Percentiles rank a stretch among this genome's conserved stretches.
phyloP scores from a whole-genome alignment of 2,329 filamentous ascomycete species.

The Penicillium sclerotiorum region DNA sequence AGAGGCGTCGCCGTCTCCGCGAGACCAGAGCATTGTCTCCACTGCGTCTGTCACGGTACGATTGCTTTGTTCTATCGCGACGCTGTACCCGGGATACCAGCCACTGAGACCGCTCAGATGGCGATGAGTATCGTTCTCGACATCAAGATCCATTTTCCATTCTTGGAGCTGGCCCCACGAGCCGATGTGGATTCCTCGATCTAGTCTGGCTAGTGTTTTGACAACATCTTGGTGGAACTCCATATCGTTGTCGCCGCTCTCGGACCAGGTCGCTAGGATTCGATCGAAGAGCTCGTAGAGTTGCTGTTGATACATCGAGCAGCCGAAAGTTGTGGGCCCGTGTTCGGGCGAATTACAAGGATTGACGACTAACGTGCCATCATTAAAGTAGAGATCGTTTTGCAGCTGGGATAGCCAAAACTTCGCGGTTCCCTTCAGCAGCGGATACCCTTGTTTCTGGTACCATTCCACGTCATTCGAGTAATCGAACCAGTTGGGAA shows the following conservation, averaged over 20 bases:
- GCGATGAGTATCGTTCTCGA: constrained; percentile 51
- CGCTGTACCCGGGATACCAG: constrained; percentile 58
- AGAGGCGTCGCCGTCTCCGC: constrained; percentile 44
- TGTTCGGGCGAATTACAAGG: constrained; percentile 64
- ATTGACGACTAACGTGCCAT: constrained; percentile 58
- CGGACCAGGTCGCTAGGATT: constrained; percentile 37
- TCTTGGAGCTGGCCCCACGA: constrained; percentile 52
- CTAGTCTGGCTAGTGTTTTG: constrained; percentile 13
- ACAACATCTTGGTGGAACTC: constrained; percentile 11
- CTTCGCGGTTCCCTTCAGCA: constrained; percentile 56
- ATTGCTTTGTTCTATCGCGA: constrained; percentile 51
- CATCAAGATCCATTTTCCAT: constrained; percentile 52
- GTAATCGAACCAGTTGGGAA: constrained; percentile 61
- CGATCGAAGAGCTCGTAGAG: constrained; percentile 46
- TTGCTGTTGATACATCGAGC: constrained; percentile 29
- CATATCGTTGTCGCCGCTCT: constrained; percentile 32
- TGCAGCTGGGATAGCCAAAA: constrained; percentile 62
- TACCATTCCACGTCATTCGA: constrained; percentile 52
- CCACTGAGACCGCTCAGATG: constrained; percentile 60
- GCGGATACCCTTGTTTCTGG: constrained; percentile 51
- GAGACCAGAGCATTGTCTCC: constrained; percentile 47
- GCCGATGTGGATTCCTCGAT: constrained; percentile 42
- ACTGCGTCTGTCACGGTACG: constrained; percentile 50
- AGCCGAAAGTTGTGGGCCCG: constrained; percentile 47
- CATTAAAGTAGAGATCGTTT: constrained; percentile 53